Evolutionary conservation across 2,329 filamentous ascomycete genomes (phyloP), one percentile per base, ranked within the genome.

Genomic region (Cladosporium sp.): DNA sequence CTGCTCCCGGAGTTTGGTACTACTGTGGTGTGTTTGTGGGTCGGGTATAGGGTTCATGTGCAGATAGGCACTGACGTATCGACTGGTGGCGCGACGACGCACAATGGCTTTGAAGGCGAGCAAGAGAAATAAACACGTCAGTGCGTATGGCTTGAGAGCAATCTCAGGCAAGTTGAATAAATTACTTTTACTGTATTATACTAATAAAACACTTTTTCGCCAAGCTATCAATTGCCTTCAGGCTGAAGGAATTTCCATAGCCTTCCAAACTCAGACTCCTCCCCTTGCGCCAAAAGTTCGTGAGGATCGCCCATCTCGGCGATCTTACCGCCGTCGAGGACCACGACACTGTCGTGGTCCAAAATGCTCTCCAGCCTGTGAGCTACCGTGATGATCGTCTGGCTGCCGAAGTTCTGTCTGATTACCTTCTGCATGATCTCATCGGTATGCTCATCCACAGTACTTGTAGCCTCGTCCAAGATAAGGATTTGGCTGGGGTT

Each of bases 361-460:
- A 80, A 71, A 13, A 84, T 80, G 57, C 80, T 81, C 36, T 81
- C 77, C 40, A 84, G 72, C 25, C 81, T 80, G 68, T 84, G 82
- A 4, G 81, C 80, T 1, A 84, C 79, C 0, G 79, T 75, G 51
- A 84, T 75, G 56, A 89, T 80, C 0, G 86, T 89, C 59, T 83
- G 80, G 3, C 73, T 74, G 2, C 70, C 67, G 65, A 87, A 85
- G 22, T 73, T 73, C 35, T 63, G 57, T 12, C 48, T 53, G 20
- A 66, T 77, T 28, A 84, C 74, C 32, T 74, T 74, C 65, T 86
- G 82, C 70, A 86, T 83, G 24, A 77, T 73, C 35, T 77, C 73
- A 62, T 86, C 84, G 2, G 83, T 85, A 52, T 77, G 77, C 12
- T 74, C 71, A 64, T 87, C 84, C 39, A 86, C 78, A 57, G 79